A percentile compares a stretch with the other conserved stretches of the same genome.
These are phyloP conservation scores for Trapa bicornis DNA, from an alignment of 345 rosid species.

Conservation along the genomic window DNA sequence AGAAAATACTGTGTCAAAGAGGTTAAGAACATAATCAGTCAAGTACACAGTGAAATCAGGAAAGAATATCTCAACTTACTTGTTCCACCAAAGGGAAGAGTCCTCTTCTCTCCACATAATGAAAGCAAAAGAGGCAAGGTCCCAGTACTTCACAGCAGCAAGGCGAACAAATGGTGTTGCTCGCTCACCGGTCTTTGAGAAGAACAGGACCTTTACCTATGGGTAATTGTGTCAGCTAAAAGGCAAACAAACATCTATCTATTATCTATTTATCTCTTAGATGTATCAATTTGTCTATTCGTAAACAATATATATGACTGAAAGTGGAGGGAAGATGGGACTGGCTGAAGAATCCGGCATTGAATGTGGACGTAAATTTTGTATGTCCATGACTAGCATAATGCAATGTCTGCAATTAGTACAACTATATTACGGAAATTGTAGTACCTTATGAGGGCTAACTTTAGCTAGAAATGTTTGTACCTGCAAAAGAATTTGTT, in stretches of 20 bases:
- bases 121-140: conserved; percentile 61
- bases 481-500: conserved; percentile 29
- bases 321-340: no score
- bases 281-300: no score
- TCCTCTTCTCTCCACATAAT: conserved; percentile 89
- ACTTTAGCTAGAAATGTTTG: conserved; percentile 36
- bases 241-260: background rate
- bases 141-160: conserved; percentile 62
- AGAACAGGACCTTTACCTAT: conserved; percentile 80
- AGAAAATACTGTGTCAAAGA: background rate
- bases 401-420: background rate
- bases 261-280: no score
- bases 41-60: background rate
- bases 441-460: conserved; percentile 53
- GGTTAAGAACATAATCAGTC: background rate
- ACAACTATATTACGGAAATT: background rate
- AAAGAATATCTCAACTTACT: conserved; percentile 38
- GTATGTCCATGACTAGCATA: background rate
- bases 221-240: background rate
- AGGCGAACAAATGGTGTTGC: conserved; percentile 74
- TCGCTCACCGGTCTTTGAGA: conserved; percentile 91
- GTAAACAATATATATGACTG: no score
- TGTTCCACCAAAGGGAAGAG: conserved; percentile 86
- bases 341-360: no score
- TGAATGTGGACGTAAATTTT: no score